These are phyloP conservation scores for Fraxinus anomala DNA, from an alignment of 257 asterid species.

Conservation along the genomic window DNA sequence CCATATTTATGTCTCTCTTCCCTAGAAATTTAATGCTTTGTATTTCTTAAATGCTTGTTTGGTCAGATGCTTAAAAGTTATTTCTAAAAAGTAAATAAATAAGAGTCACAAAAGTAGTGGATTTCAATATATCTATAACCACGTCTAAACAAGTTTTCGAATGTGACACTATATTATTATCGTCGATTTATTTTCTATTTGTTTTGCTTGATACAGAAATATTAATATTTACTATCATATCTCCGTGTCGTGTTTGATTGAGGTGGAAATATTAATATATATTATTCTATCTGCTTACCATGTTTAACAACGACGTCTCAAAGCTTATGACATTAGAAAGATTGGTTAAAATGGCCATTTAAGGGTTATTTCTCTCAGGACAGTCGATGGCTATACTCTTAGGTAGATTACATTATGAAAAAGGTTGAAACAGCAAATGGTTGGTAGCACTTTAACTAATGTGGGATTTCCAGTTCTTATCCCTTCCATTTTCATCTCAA, in stretches of 20 bases:
- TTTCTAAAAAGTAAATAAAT: neutral
- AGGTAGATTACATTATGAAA: slow-evolving; percentile 39
- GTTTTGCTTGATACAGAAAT: too few species aligned
- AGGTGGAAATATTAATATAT: too few species aligned
- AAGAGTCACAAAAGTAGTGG: neutral
- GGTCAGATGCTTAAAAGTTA: neutral
- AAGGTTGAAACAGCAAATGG: slow-evolving; percentile 45
- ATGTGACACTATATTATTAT: too few species aligned
- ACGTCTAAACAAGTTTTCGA: too few species aligned
- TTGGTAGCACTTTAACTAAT: slow-evolving; percentile 32
- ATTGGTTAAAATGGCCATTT: slow-evolving; percentile 27
- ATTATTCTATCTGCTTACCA: too few species aligned
- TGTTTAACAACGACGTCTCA: too few species aligned
- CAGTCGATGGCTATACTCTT: slow-evolving; percentile 46
- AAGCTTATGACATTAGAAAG: too few species aligned
- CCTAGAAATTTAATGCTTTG: neutral
- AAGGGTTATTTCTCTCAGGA: slow-evolving; percentile 38
- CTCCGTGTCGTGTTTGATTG: too few species aligned
- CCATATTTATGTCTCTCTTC: neutral
- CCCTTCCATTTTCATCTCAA: slow-evolving; percentile 42
- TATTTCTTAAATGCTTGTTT: neutral
- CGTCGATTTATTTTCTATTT: too few species aligned
- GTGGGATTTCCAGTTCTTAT: slow-evolving; percentile 55
- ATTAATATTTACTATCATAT: too few species aligned
- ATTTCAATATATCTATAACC: too few species aligned